phyloP scores from a whole-genome alignment of 2,329 filamentous ascomycete species.

The Monilinia fructicola region DNA sequence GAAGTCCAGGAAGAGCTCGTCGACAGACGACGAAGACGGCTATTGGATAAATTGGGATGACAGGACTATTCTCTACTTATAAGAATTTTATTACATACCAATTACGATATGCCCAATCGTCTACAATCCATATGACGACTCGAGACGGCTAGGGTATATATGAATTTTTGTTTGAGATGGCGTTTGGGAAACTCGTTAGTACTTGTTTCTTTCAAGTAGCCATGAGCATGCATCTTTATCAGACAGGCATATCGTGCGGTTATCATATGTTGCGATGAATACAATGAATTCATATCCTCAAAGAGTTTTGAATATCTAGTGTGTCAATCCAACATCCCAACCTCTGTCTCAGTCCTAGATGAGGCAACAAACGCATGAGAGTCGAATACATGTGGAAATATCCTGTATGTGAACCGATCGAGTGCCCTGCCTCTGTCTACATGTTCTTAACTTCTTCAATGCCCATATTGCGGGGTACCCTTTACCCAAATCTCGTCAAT shows the following conservation, averaged over 20 bases:
- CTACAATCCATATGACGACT: background rate
- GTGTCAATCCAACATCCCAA: background rate
- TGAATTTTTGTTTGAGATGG: background rate
- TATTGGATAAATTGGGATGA: conserved; percentile 68
- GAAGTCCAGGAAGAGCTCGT: conserved; percentile 95
- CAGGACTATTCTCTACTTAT: background rate
- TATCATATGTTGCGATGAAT: background rate
- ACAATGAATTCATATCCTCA: conserved; percentile 4
- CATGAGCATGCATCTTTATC: background rate
- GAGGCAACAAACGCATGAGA: background rate
- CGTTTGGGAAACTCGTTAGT: background rate
- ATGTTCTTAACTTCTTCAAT: background rate
- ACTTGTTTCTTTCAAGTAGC: background rate
- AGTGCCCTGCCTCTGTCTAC: background rate
- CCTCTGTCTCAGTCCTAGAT: background rate
- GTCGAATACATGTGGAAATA: background rate
- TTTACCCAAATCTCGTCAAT: conserved; percentile 19
- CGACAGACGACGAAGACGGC: conserved; percentile 75
- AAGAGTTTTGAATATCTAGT: background rate
- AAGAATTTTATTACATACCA: background rate
- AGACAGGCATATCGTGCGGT: background rate
- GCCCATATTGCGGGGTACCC: background rate
- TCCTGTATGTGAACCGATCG: background rate
- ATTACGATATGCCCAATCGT: conserved; percentile 1
- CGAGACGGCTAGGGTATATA: no score